Evolutionary conservation across 192 early-diverging fungal species (phyloP).

Genomic region (Coemansia sp.): DNA sequence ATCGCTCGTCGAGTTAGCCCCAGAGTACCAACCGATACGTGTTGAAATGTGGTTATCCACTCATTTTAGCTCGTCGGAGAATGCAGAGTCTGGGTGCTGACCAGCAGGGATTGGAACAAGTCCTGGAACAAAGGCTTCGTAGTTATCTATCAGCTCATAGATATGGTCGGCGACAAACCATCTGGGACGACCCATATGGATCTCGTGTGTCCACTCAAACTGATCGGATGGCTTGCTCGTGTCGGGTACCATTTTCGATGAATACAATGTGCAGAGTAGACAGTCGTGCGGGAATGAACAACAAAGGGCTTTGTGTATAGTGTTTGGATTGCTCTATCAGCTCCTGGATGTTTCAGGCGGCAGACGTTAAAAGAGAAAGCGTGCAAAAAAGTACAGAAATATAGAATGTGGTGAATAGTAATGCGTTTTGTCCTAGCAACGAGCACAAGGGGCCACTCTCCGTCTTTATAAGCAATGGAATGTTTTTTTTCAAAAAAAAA

Average conservation of each 20-base stretch:
- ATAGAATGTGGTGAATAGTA: too few relatives aligned
- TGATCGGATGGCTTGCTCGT: constrained; percentile 55
- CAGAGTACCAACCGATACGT: neutral
- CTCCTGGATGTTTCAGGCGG: too few relatives aligned
- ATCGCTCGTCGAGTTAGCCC: neutral
- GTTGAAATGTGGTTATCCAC: neutral
- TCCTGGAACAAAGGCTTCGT: constrained; percentile 45
- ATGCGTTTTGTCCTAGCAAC: too few relatives aligned
- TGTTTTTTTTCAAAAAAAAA: too few relatives aligned
- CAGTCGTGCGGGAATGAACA: neutral
- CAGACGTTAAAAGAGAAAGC: too few relatives aligned
- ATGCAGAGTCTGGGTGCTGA: constrained; percentile 54
- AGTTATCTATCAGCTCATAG: constrained; percentile 48
- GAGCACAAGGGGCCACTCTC: too few relatives aligned
- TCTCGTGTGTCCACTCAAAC: constrained; percentile 56
- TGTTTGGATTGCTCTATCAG: too few relatives aligned
- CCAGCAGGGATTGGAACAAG: constrained; percentile 48
- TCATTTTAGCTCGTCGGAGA: constrained; percentile 43
- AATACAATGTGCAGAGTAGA: neutral
- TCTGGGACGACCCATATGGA: constrained; percentile 49
- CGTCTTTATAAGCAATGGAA: too few relatives aligned
- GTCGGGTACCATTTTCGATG: constrained; percentile 40
- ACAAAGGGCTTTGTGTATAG: too few relatives aligned
- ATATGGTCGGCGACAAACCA: constrained; percentile 58
- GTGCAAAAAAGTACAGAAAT: too few relatives aligned